Evolutionary conservation across 2,329 filamentous ascomycete genomes (phyloP), one percentile per base, ranked within the genome.

Genomic region (Botrytis medusae): DNA sequence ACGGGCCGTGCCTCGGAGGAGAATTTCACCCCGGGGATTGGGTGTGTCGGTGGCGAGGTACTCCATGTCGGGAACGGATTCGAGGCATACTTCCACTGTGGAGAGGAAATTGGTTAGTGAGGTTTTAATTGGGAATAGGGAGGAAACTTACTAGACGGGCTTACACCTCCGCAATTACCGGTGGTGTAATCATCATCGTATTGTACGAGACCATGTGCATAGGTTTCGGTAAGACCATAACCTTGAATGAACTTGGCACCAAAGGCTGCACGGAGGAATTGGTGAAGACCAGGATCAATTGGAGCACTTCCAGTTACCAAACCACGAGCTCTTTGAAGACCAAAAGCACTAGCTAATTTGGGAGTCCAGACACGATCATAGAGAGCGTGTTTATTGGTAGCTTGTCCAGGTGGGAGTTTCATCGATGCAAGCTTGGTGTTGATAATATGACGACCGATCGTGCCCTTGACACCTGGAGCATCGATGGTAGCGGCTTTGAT

Each of bases 181-280:
- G 91, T 85, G 14, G 87, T 88, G 80, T 93, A 90, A 82, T 99
- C 96, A 64, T 87, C 87, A 2, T 85, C 82, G 18, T 88, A 79
- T 84, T 98, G 96, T 51, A 89, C 88, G 20, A 91, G 87, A 34
- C 88, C 90, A 44, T 92, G 88, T 61, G 95, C 94, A 80, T 97
- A 98, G 0, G 94, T 93, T 84, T 99, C 96, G 1, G 96, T 99
- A 82, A 99, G 86, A 67, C 96, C 96, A 82, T 95, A 99, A 44
- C 95, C 96, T 83, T 98, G 95, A 46, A 89, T 83, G 79, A 98
- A 92, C 79, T 90, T 86, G 83, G 91, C 93, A 74, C 88, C 92
- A 76, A 97, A 93, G 44, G 93, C 92, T 57, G 95, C 90, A 62
- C 94, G 92, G 67, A 98, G 88, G 85, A 98, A 98, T 79, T 93